Base-by-base conservation (phyloP, 192 early-diverging fungal species). In the Coemansia sp. region DNA sequence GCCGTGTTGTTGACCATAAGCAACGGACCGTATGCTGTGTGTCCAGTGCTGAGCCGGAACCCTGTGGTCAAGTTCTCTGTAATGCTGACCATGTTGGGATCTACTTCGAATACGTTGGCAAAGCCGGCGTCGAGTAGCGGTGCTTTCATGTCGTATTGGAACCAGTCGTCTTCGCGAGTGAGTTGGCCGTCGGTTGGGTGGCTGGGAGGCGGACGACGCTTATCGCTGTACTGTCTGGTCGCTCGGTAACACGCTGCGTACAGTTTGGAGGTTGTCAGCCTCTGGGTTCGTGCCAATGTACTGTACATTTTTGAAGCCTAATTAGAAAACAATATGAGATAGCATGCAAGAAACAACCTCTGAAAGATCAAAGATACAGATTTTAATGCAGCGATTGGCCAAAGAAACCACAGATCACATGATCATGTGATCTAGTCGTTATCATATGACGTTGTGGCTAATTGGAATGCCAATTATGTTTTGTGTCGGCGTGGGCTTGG, bases 401-500 rank as follows among this genome's bases (percentile, higher is more conserved):
- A 7, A 31, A 5, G 31, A 31, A 31, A 31, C 31, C 31, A 31
- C 31, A 31, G 31, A 31, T 31, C 31, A 7, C 31, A 31, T 31
- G 31, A 31, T 31, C 31, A 31, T 31, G 31, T 31, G 31, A 31
- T 31, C 7, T 31, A 31, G 5, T 31, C 6, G 31, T 8, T 8
- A 31, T 31, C 31, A 31, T 26, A 26, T 26, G 25, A 7, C 7
- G 31, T 7, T 31, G 6, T 31, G 31, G 31, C 31, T 31, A 37
- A 84, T 88, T 63, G 82, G 86, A n/a, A 89, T 80, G 58, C 63
- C 90, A 48, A 55, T 92, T n/a, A 68, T 91, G 42, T 38, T 79
- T 46, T 91, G 92, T 23, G 18, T 84, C 9, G 95, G 95, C 7
- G 56, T 87, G 20, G 93, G 95, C 23, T 61, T 83, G 20, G 68